These are phyloP conservation scores for Ogataea nakhonphanomensis DNA, from an alignment of 805 yeast species.

Conservation along the genomic window DNA sequence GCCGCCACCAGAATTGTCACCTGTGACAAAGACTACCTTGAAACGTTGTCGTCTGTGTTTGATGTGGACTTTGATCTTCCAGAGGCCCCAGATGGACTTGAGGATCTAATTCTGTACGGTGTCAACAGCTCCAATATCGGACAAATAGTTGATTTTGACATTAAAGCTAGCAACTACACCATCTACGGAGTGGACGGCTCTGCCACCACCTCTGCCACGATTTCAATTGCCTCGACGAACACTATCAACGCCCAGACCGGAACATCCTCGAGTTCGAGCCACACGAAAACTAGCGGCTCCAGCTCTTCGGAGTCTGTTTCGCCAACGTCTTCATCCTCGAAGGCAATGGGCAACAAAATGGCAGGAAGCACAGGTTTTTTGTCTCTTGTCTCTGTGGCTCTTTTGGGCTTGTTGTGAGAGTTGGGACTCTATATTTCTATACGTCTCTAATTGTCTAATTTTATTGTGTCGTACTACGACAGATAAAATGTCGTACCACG, in stretches of 20 bases:
- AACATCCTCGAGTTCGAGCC: not conserved
- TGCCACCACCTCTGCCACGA: constrained; percentile 34
- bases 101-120: constrained; percentile 45
- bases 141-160: constrained; percentile 37
- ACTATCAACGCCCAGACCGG: constrained; percentile 32
- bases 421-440: constrained; percentile 3
- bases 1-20: constrained; percentile 27
- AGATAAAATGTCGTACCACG: not conserved
- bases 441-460: not conserved
- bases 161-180: constrained; percentile 39
- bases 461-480: constrained; percentile 2
- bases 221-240: constrained; percentile 36
- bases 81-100: constrained; percentile 41
- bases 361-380: constrained; percentile 25
- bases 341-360: constrained; percentile 26
- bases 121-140: constrained; percentile 45
- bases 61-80: constrained; percentile 50
- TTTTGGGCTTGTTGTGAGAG: constrained; percentile 38
- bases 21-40: constrained; percentile 41
- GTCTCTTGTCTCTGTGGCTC: constrained; percentile 33
- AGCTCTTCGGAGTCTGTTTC: constrained; percentile 17
- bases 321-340: constrained; percentile 18
- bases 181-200: constrained; percentile 36
- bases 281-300: too few species aligned
- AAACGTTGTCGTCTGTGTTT: constrained; percentile 37